Percentiles rank a stretch among this genome's conserved stretches.
phyloP scores from a whole-genome alignment of 495 filamentous ascomycete genomes.

The Rhypophila decipiens region DNA sequence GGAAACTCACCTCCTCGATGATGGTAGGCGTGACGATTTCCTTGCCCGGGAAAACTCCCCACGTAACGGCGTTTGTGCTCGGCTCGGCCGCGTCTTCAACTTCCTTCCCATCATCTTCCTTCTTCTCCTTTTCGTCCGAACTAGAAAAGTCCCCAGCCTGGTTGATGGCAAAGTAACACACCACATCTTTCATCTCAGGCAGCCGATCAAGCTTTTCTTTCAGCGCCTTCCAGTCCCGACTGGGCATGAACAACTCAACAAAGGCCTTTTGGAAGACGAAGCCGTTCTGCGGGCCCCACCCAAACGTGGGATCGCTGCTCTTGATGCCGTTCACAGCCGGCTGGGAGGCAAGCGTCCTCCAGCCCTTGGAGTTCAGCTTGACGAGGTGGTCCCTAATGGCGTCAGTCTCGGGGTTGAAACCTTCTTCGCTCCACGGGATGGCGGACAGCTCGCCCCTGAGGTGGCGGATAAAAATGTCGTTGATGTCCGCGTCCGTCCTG shows the following conservation, averaged over 20 bases:
- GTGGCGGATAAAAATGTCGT: constrained; percentile 69
- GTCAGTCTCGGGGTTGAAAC: constrained; percentile 74
- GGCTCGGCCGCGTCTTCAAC: constrained; percentile 32
- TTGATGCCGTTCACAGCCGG: constrained; percentile 83
- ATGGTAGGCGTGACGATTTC: constrained; percentile 98
- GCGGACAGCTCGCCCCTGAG: constrained; percentile 66
- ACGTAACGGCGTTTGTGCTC: constrained; percentile 87
- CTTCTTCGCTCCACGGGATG: constrained; percentile 92
- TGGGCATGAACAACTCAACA: constrained; percentile 86
- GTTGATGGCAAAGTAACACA: constrained; percentile 85
- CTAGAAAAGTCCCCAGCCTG: constrained; percentile 62
- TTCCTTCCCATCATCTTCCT: constrained; percentile 6
- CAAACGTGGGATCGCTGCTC: constrained; percentile 72
- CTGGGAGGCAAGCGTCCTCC: constrained; percentile 97
- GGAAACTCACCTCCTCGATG: constrained; percentile 93
- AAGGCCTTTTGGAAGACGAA: constrained; percentile 99
- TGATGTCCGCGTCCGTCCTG: constrained; percentile 60
- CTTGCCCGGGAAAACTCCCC: constrained; percentile 93
- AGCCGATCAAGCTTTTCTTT: constrained; percentile 51
- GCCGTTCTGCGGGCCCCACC: constrained; percentile 88
- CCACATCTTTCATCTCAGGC: constrained; percentile 50
- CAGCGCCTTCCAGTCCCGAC: constrained; percentile 60
- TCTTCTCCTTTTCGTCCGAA: constrained; percentile 38
- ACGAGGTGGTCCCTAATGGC: constrained; percentile 70
- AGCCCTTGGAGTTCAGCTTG: constrained; percentile 70